Evolutionary conservation across 2,329 filamentous ascomycete species (phyloP), one percentile per base, ranked within the genome.

Genomic region (Ceratocystiopsis minuta): DNA sequence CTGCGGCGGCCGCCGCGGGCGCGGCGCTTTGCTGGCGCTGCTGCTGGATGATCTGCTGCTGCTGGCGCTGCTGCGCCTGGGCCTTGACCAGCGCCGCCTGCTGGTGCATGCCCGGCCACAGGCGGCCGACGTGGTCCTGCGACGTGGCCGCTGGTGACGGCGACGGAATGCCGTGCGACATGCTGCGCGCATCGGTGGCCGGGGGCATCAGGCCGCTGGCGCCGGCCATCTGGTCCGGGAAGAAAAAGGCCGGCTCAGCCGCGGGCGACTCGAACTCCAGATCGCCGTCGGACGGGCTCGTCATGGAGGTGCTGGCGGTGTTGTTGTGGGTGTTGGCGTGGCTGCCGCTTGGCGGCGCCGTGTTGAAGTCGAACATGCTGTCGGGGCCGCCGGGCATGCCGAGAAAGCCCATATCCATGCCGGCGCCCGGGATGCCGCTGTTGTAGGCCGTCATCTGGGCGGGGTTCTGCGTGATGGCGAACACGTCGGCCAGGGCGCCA

Each of bases 21-120:
- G 11, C 37, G 34, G 46, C 43, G 34, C 40, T 41, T 52, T 66
- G 65, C 52, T 64, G 62, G 46, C 64, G 58, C 36, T 45, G 65
- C 58, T 75, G 75, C 46, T 67, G 66, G 46, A 70, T 65, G 53
- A 75, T 63, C 50, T 76, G 70, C 52, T 78, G 72, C 51, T 74
- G 70, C 53, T 76, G 72, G 55, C 75, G 73, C 57, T 81, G 77
- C 54, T 81, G 76, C 20, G 72, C 72, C 52, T 77, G 72, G 10
- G 77, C 77, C 63, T 82, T 83, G 47, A 78, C 78, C 52, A 84
- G 64, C 45, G 83, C 83, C 39, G 85, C 86, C 60, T 87, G 85
- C 54, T 86, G 84, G 63, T 96, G 88, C 71, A 93, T 90, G 41
- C 87, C 88, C 13, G 88, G 88, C 67, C 84, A 95, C 51, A 92